A percentile compares a stretch with the other conserved stretches of the same genome.
phyloP scores from a whole-genome alignment of 345 rosid genomes.

The Linum tenue region DNA sequence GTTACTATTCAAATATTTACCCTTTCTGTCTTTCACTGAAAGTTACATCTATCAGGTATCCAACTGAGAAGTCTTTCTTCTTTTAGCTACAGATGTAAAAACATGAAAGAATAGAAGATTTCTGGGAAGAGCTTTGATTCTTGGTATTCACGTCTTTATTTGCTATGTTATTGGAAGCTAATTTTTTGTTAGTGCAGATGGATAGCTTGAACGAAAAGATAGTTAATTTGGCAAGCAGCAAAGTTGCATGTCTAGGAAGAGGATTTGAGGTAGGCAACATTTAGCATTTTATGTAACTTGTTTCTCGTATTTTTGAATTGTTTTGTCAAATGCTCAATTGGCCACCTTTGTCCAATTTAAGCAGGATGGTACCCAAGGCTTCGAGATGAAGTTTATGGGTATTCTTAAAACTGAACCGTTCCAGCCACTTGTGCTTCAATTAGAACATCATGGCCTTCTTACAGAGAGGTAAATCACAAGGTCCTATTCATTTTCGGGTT shows the following conservation, averaged over 20 bases:
- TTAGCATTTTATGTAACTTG: constrained; percentile 2
- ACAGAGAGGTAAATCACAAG: constrained; percentile 41
- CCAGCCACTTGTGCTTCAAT: constrained; percentile 37
- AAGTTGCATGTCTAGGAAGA: constrained; percentile 22
- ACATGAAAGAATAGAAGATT: no score
- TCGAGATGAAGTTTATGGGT: constrained; percentile 19
- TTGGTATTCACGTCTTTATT: background rate
- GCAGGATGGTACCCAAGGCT: constrained; percentile 27
- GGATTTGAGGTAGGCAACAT: constrained; percentile 19
- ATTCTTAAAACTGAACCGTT: constrained; percentile 43
- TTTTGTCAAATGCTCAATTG: constrained; percentile 10
- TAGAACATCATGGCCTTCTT: constrained; percentile 50
- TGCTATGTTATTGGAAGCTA: background rate
- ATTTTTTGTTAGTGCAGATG: constrained; percentile 46
- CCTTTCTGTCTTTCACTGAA: constrained; percentile 67
- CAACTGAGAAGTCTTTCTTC: background rate
- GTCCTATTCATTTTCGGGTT: background rate
- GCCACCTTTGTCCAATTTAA: constrained; percentile 14
- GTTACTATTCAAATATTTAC: constrained; percentile 53
- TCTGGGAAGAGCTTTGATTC: background rate
- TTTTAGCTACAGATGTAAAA: background rate
- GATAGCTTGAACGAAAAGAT: constrained; percentile 71
- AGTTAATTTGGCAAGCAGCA: constrained; percentile 26
- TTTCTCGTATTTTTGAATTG: constrained; percentile 3
- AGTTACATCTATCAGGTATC: constrained; percentile 82